phyloP scores from a whole-genome alignment of 148 eudicot genomes.

The Selenicereus undatus region DNA sequence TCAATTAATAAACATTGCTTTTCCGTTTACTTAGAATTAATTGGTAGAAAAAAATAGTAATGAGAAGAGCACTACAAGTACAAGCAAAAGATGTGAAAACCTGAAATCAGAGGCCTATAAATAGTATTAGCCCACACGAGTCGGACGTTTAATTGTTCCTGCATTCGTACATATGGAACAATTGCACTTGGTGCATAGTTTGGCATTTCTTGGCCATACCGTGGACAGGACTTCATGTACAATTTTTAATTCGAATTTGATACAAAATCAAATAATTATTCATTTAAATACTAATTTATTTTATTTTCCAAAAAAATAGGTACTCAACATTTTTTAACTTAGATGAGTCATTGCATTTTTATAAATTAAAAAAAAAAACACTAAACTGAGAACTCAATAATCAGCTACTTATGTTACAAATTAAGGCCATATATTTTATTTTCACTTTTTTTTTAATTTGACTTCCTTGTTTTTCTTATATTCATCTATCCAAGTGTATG shows the following conservation, averaged over 20 bases:
- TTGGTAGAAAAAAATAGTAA: neutral
- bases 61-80: neutral
- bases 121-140: constrained; percentile 1
- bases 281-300: no score
- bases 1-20: neutral
- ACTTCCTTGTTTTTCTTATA: no score
- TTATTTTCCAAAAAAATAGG: no score
- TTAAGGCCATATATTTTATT: neutral
- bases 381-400: neutral
- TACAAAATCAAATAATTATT: no score
- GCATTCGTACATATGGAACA: neutral
- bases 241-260: no score
- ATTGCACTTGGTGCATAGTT: no score
- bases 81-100: constrained; percentile 11
- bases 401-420: neutral
- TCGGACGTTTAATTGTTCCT: neutral
- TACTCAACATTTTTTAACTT: no score
- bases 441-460: no score
- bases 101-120: neutral
- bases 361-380: neutral
- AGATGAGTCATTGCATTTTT: no score
- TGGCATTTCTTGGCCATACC: no score
- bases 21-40: neutral
- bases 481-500: neutral
- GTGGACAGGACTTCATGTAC: no score